A percentile compares a stretch with the other conserved stretches of the same genome.
Conservation (phyloP, 2,329 filamentous ascomycete genomes). For the Colletotrichum neosansevieriae region DNA sequence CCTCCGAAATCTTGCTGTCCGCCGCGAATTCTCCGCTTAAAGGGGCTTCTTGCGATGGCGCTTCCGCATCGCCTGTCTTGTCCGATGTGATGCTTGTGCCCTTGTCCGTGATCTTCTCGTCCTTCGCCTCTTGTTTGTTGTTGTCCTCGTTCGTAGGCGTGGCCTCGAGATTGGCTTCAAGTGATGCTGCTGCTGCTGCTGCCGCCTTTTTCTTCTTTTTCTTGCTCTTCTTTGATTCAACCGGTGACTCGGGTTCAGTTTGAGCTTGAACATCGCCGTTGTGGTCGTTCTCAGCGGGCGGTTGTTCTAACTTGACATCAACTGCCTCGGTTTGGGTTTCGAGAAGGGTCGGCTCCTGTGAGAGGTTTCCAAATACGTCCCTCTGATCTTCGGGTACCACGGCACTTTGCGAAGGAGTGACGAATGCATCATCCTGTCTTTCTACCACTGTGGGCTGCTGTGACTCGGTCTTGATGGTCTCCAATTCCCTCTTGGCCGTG, state of each 20-base stretch:
- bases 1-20: constrained; percentile 36
- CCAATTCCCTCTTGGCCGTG: background rate
- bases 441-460: constrained; percentile 18
- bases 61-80: constrained; percentile 33
- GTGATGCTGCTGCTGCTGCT: background rate
- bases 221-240: constrained; percentile 47
- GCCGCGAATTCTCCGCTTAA: constrained; percentile 34
- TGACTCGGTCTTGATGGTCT: constrained; percentile 3
- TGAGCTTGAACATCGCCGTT: background rate
- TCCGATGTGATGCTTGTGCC: constrained; percentile 24
- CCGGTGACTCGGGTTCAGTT: constrained; percentile 9
- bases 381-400: background rate
- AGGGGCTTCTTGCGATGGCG: constrained; percentile 29
- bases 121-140: constrained; percentile 19
- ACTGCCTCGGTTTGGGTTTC: constrained; percentile 32
- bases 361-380: constrained; percentile 5
- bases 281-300: constrained; percentile 22
- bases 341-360: constrained; percentile 23
- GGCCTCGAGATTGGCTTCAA: background rate
- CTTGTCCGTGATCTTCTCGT: constrained; percentile 24
- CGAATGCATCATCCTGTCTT: constrained; percentile 20
- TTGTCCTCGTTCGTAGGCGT: constrained; percentile 4
- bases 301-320: constrained; percentile 29
- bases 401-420: constrained; percentile 10
- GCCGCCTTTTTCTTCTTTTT: constrained; percentile 43